phyloP scores from a whole-genome alignment of 306 rosid species.

The Hippophae tibetana region DNA sequence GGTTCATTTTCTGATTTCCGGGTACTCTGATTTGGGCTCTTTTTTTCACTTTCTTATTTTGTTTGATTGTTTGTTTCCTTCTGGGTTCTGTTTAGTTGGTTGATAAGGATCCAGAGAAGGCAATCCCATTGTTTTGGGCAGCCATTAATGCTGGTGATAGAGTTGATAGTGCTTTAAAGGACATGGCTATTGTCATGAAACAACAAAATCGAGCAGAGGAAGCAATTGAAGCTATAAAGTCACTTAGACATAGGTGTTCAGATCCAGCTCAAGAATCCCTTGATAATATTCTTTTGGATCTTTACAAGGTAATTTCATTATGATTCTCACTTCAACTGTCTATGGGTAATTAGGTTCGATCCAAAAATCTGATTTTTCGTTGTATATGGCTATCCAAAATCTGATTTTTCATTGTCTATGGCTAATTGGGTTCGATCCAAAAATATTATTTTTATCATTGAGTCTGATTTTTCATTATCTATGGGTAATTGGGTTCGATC shows the following conservation, averaged over 20 bases:
- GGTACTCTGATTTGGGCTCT: too few species aligned
- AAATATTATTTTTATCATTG: too few species aligned
- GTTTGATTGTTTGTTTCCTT: neutral
- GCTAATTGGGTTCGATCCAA: too few species aligned
- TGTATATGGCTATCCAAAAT: too few species aligned
- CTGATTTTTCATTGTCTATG: too few species aligned
- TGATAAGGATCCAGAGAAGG: conserved; percentile 94
- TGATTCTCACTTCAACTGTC: too few species aligned
- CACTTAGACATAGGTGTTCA: conserved; percentile 71
- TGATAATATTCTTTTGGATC: conserved; percentile 89
- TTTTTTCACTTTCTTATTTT: neutral
- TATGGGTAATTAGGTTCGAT: too few species aligned
- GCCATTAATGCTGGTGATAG: conserved; percentile 96
- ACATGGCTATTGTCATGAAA: conserved; percentile 99
- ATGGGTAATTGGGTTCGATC: too few species aligned
- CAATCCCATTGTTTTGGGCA: conserved; percentile 91
- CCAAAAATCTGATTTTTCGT: too few species aligned
- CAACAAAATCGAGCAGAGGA: conserved; percentile 94
- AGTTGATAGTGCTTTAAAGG: conserved; percentile 93
- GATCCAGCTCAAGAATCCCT: conserved; percentile 98
- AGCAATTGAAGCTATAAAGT: conserved; percentile 93
- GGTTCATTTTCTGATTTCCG: neutral
- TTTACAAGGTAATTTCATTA: conserved; percentile 55
- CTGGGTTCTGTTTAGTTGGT: conserved; percentile 43
- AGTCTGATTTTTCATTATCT: too few species aligned